Evolutionary conservation across 192 early-diverging fungal genomes (phyloP).

Genomic region (Chytriomyces sp.): DNA sequence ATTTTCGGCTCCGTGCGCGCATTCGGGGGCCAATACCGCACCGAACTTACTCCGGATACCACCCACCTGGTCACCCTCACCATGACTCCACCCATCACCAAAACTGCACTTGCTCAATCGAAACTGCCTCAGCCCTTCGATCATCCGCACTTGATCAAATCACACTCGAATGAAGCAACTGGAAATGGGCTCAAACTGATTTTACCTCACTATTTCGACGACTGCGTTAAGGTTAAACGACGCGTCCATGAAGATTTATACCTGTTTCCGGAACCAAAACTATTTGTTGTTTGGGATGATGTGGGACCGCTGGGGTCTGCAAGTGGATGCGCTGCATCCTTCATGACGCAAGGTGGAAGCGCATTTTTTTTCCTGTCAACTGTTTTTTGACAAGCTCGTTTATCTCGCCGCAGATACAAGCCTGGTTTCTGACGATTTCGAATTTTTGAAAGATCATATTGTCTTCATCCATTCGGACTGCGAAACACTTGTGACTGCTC

Average conservation of each 20-base stretch:
- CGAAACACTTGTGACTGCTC: not conserved
- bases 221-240: conserved; percentile 61
- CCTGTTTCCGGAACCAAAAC: conserved; percentile 45
- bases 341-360: too few relatives aligned
- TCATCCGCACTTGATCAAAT: not conserved
- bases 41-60: conserved; percentile 40
- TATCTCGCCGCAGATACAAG: not conserved
- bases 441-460: conserved; percentile 41
- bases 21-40: conserved; percentile 51
- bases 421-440: not conserved
- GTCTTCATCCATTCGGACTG: conserved; percentile 8
- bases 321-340: too few relatives aligned
- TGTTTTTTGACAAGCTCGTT: not conserved
- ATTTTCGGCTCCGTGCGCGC: conserved; percentile 49
- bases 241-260: conserved; percentile 57
- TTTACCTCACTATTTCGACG: conserved; percentile 78
- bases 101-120: conserved; percentile 6
- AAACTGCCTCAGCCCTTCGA: conserved; percentile 5
- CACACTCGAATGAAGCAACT: not conserved
- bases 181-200: conserved; percentile 62
- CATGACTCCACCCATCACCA: conserved; percentile 27
- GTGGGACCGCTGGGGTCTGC: not conserved
- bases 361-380: not conserved
- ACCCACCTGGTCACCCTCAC: conserved; percentile 49
- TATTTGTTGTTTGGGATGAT: not conserved